Percentiles rank a stretch among this genome's conserved stretches.
Conservation (phyloP, 495 filamentous ascomycete species). For the Cairneyella variabilis region DNA sequence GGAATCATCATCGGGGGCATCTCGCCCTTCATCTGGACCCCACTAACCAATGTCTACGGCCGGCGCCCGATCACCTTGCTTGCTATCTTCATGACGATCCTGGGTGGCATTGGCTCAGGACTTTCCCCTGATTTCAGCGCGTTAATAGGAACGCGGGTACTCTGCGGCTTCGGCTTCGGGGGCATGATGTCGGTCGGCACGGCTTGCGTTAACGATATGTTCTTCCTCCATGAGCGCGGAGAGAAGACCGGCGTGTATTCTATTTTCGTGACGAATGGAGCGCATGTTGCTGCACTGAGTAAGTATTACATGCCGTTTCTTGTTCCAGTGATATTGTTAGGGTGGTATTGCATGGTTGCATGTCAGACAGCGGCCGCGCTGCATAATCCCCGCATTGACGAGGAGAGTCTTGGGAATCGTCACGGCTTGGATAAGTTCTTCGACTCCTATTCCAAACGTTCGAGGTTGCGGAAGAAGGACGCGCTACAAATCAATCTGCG, state of each 20-base stretch:
- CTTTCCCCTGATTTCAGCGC: slow-evolving; percentile 16
- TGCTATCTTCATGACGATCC: slow-evolving; percentile 23
- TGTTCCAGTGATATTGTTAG: too few relatives aligned
- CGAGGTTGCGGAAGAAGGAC: too few relatives aligned
- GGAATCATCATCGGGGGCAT: slow-evolving; percentile 26
- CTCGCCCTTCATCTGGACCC: slow-evolving; percentile 25
- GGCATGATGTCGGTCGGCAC: slow-evolving; percentile 29
- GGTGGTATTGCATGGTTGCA: too few relatives aligned
- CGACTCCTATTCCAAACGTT: too few relatives aligned
- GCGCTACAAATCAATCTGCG: too few relatives aligned
- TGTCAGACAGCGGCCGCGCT: too few relatives aligned
- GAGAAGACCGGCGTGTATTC: slow-evolving; percentile 29
- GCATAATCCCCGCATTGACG: too few relatives aligned
- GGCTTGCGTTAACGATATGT: slow-evolving; percentile 28
- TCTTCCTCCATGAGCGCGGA: slow-evolving; percentile 27
- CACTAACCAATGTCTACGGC: slow-evolving; percentile 23
- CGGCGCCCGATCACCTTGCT: slow-evolving; percentile 27
- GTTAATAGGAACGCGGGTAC: slow-evolving; percentile 20
- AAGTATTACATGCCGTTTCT: not conserved
- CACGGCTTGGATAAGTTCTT: too few relatives aligned
- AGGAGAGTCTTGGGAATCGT: too few relatives aligned
- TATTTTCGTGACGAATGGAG: slow-evolving; percentile 28
- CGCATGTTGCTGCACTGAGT: slow-evolving; percentile 24
- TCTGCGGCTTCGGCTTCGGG: slow-evolving; percentile 26
- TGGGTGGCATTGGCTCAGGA: slow-evolving; percentile 25